Conservation (phyloP, 2,329 filamentous ascomycete genomes). For the Pyrenochaeta sp. region DNA sequence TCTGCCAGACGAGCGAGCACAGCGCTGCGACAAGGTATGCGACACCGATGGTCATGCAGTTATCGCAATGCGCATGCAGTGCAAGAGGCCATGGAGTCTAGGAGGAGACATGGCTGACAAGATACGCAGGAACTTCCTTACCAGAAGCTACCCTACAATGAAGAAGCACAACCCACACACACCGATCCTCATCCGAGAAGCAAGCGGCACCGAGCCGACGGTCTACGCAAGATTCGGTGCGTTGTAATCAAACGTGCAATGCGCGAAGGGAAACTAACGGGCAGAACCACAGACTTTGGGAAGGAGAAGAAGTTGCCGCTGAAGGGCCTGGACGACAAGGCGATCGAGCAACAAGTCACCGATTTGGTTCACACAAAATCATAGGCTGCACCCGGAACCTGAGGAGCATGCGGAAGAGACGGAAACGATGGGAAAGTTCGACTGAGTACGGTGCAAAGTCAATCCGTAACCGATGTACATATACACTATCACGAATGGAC, state of each 20-base stretch:
- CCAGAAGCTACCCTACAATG: slow-evolving; percentile 94
- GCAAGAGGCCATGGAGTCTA: neutral
- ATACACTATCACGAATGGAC: neutral
- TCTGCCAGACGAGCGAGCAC: slow-evolving; percentile 93
- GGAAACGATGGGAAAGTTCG: neutral
- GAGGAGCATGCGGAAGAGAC: neutral
- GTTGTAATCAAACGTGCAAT: slow-evolving; percentile 32
- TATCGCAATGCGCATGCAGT: slow-evolving; percentile 2
- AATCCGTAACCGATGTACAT: neutral
- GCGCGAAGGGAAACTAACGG: neutral
- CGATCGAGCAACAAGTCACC: slow-evolving; percentile 74
- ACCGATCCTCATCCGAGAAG: slow-evolving; percentile 95
- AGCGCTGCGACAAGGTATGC: slow-evolving; percentile 85
- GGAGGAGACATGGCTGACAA: slow-evolving; percentile 11
- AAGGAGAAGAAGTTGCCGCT: slow-evolving; percentile 72
- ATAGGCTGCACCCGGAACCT: neutral
- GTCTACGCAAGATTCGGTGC: slow-evolving; percentile 93
- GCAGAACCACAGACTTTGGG: slow-evolving; percentile 63
- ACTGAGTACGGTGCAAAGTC: neutral
- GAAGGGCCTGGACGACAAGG: slow-evolving; percentile 72
- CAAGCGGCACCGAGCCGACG: slow-evolving; percentile 80
- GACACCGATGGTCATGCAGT: slow-evolving; percentile 4
- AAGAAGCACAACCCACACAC: slow-evolving; percentile 98
- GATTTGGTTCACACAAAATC: slow-evolving; percentile 63
- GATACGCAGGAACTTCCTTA: slow-evolving; percentile 79